Evolutionary conservation across 169 alveolate genomes (phyloP).

Genomic region (Plasmodium inui): DNA sequence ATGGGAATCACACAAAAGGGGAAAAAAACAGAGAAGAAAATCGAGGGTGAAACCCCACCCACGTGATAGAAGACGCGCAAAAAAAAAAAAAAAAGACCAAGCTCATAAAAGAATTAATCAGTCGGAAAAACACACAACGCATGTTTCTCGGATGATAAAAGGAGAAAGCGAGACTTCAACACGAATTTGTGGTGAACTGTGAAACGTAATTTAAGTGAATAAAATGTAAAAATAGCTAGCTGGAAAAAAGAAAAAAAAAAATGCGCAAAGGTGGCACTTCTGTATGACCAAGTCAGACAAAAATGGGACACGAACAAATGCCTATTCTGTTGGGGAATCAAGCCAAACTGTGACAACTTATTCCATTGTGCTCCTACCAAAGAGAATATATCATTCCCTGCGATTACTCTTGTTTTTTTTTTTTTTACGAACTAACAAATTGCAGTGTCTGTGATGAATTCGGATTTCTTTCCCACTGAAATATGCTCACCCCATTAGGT

Average conservation of each 20-base stretch:
- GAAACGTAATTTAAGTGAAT: neutral
- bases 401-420: too few relatives aligned
- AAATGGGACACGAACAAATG: neutral
- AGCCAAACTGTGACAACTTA: neutral
- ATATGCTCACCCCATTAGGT: neutral
- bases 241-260: neutral
- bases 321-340: neutral
- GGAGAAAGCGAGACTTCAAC: neutral
- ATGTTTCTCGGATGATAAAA: neutral
- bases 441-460: neutral
- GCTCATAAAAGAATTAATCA: neutral
- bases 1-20: neutral
- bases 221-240: slow-evolving; percentile 3
- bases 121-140: neutral
- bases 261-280: neutral
- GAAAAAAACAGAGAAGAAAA: neutral
- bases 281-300: neutral
- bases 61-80: neutral
- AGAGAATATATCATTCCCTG: neutral
- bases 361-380: neutral
- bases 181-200: neutral
- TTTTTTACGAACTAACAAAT: neutral
- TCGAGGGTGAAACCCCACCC: neutral
- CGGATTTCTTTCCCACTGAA: neutral
- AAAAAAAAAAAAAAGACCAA: neutral